Base-by-base conservation (phyloP, 2,329 filamentous ascomycete genomes). In the Coniosporium tulheliwenetii region DNA sequence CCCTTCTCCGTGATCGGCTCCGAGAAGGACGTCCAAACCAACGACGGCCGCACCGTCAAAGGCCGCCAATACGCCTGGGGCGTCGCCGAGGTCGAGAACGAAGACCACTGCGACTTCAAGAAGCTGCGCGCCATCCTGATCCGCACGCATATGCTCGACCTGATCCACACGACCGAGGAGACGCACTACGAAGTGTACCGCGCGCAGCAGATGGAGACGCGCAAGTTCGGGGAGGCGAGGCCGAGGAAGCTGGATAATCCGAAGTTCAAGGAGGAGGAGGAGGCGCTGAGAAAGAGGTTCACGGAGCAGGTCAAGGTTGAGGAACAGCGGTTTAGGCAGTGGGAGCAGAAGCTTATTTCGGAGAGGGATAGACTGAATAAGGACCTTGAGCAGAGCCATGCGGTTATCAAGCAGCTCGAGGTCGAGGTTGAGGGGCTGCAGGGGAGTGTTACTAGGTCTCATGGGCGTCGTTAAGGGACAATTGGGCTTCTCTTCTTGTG, bases 51-150 rank as follows among this genome's bases (percentile, higher is more conserved):
- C 62, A 93, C 94, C 50, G 87, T 96, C 63, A 98, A 98, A 77
- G 91, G 91, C 51, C 86, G 91, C 48, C 93, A 98, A 66, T 98
- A 98, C 69, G 85, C 86, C 42, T 98, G 91, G 91, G 91, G 91
- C 73, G 91, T 98, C 55, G 91, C 91, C 46, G 91, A 98, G 66
- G 91, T 98, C 40, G 91, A 98, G 75, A 98, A 98, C 61, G 91
- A 98, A 69, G 91, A 98, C 61, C 91, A 98, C 75, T 98, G 91
- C 69, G 91, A 98, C 67, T 98, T 98, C 75, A 98, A 98, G 82
- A 98, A 98, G 75, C 82, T 98, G 48, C 87, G 91, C 56, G 94
- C 89, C 38, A 96, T 98, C 57, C 75, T 98, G 51, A 96, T 98
- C 71, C 85, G 91, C 64, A 95, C 89, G 39, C 91, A 98, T 73